A percentile compares a stretch with the other conserved stretches of the same genome.
Evolutionary conservation across 306 rosid genomes (phyloP).

Genomic region (Hippophae gyantsensis): DNA sequence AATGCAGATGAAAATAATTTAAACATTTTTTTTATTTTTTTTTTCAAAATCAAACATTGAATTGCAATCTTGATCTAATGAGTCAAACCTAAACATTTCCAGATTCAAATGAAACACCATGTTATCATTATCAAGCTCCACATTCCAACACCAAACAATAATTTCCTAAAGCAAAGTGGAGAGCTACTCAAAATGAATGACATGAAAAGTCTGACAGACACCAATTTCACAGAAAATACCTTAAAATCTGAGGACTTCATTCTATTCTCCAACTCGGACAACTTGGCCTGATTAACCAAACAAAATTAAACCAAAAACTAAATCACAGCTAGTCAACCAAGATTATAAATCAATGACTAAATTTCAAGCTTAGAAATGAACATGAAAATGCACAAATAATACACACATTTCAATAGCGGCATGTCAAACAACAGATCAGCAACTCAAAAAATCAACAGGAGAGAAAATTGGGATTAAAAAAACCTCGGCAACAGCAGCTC

Average conservation of each 20-base stretch:
- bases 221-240: slow-evolving; percentile 27
- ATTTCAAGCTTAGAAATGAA: neutral
- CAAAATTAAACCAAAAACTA: slow-evolving; percentile 2
- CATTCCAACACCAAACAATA: too few relatives aligned
- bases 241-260: slow-evolving; percentile 32
- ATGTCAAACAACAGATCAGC: too few relatives aligned
- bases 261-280: slow-evolving; percentile 52
- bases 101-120: too few relatives aligned
- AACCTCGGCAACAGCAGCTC: slow-evolving; percentile 90
- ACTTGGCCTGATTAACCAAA: slow-evolving; percentile 45
- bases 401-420: too few relatives aligned
- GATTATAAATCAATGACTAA: neutral
- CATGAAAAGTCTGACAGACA: neutral
- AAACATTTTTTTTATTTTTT: too few relatives aligned
- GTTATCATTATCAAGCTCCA: too few relatives aligned
- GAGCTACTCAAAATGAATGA: neutral
- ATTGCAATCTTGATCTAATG: too few relatives aligned
- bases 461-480: neutral
- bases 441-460: neutral
- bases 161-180: too few relatives aligned
- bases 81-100: too few relatives aligned
- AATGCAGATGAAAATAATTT: too few relatives aligned
- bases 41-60: too few relatives aligned
- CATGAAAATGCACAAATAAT: neutral
- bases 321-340: neutral